phyloP scores from a whole-genome alignment of 305 asterid species.

The Plantago coronopus region DNA sequence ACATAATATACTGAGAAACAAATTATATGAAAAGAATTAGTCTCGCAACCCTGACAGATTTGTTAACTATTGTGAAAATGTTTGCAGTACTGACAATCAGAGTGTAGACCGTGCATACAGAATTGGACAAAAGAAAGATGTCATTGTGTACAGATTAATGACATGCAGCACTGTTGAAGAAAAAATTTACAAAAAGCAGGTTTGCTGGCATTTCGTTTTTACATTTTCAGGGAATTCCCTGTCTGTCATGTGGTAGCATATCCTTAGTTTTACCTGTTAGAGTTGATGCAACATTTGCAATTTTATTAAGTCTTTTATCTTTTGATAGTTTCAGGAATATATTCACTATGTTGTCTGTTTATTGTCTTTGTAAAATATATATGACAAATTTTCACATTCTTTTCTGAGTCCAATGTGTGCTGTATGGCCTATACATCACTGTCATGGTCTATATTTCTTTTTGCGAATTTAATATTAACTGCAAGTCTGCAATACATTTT shows the following conservation, averaged over 20 bases:
- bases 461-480: too few relatives aligned
- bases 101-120: constrained; percentile 98
- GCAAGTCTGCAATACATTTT: constrained; percentile 12
- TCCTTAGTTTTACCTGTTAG: too few relatives aligned
- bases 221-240: too few relatives aligned
- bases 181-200: constrained; percentile 92
- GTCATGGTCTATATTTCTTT: too few relatives aligned
- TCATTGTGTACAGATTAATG: constrained; percentile 88
- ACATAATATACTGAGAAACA: too few relatives aligned
- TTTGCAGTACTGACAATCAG: constrained; percentile 86
- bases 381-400: too few relatives aligned
- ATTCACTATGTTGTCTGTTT: too few relatives aligned
- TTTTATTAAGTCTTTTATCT: too few relatives aligned
- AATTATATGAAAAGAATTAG: too few relatives aligned
- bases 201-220: constrained; percentile 16
- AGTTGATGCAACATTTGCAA: too few relatives aligned
- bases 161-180: constrained; percentile 93
- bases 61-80: constrained; percentile 18
- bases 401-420: constrained; percentile 1
- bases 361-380: too few relatives aligned
- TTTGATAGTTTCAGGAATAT: not conserved
- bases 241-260: too few relatives aligned
- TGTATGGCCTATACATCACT: not conserved
- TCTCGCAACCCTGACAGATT: not conserved
- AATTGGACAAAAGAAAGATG: constrained; percentile 93